Percentiles rank a stretch among this genome's conserved stretches.
phyloP scores from a whole-genome alignment of 306 rosid genomes.

The Glycine soja region DNA sequence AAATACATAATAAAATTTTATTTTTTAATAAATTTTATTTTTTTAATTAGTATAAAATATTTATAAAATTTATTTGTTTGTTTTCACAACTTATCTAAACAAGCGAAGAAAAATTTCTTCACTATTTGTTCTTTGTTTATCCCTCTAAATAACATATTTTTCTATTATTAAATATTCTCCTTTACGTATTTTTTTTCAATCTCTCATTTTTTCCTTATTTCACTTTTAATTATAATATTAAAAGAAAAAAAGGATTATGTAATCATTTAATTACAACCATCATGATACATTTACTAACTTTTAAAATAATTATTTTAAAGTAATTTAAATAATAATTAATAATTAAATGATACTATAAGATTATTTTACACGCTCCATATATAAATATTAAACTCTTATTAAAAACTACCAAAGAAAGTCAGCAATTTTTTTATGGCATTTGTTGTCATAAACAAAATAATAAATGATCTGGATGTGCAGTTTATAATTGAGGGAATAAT shows the following conservation, averaged over 20 bases:
- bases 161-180: no score
- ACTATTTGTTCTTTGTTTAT: not conserved
- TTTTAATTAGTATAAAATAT: not conserved
- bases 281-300: no score
- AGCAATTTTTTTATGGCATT: conserved; percentile 15
- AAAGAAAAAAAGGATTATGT: no score
- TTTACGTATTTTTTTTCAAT: no score
- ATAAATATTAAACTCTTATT: not conserved
- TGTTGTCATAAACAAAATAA: not conserved
- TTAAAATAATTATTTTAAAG: no score
- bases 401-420: not conserved
- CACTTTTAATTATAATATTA: not conserved
- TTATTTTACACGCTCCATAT: not conserved
- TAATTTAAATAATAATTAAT: no score
- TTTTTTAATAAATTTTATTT: not conserved
- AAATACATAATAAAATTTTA: not conserved
- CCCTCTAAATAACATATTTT: no score
- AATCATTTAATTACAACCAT: no score
- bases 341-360: no score
- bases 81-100: not conserved
- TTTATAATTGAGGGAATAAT: conserved; percentile 12
- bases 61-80: not conserved
- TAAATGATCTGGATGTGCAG: not conserved
- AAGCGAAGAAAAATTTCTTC: not conserved
- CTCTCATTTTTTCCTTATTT: not conserved